Evolutionary conservation across 2,329 filamentous ascomycete genomes (phyloP), one percentile per base, ranked within the genome.

Genomic region (Conoideocrella luteorostrata): DNA sequence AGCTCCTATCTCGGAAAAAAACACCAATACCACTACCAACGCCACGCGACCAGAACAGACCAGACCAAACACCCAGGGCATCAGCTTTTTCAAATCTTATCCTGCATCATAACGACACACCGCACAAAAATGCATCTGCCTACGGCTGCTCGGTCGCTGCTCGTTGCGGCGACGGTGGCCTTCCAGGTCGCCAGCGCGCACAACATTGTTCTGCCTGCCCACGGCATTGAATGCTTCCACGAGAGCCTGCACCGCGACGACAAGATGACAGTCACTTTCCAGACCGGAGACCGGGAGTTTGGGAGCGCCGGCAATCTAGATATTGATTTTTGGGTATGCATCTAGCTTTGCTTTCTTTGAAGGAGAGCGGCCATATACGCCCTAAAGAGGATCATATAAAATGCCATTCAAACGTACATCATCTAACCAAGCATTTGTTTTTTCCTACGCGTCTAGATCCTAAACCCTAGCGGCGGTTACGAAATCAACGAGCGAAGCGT

Each of bases 191-290:
- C 82, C 53, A 75, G 78, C 53, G 88, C 88, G 56, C 93, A 98
- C 79, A 97, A 94, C 74, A 97, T 98, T 68, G 88, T 93, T 66
- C 82, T 98, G 60, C 84, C 84, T 50, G 85, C 90, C 56, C 89
- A 98, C 70, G 87, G 88, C 61, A 81, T 89, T 69, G 93, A 98
- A 74, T 98, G 93, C 75, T 98, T 97, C 77, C 87, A 95, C 74
- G 93, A 98, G 72, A 69, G 75, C 56, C 81, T 98, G 47, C 91
- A 95, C 73, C 80, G 78, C 64, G 93, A 95, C 67, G 93, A 98
- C 73, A 87, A 85, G 68, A 98, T 98, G 93, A 96, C 89, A 7
- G 90, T 98, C 47, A 95, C 90, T 23, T 98, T 94, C 76, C 93
- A 97, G 72, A 91, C 97, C 47, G 93, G 93, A 62, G 93, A 98